Conservation (phyloP, 768 basidiomycete species). For the Termitomyces sp. region DNA sequence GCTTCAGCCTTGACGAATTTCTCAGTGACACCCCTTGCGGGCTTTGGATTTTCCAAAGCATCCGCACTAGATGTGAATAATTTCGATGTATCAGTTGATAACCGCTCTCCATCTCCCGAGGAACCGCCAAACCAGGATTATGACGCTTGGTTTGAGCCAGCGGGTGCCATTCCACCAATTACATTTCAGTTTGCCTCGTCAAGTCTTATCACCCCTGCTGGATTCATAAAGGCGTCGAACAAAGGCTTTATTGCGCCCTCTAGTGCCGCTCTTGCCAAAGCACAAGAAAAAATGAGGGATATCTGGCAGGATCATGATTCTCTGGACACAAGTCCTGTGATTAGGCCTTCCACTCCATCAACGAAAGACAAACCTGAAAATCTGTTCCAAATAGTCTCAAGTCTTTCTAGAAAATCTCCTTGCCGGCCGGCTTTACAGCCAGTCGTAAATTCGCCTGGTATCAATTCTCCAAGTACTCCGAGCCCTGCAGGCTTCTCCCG, state of each 20-base stretch:
- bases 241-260: slow-evolving; percentile 46
- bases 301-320: slow-evolving; percentile 40
- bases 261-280: slow-evolving; percentile 45
- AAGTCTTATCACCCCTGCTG: slow-evolving; percentile 9
- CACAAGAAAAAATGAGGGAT: slow-evolving; percentile 41
- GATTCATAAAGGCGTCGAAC: slow-evolving; percentile 27
- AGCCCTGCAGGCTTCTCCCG: slow-evolving; percentile 26
- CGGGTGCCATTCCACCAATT: slow-evolving; percentile 17
- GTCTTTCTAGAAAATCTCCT: slow-evolving; percentile 16
- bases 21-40: background rate
- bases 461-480: slow-evolving; percentile 34
- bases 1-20: slow-evolving; percentile 10
- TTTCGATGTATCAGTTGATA: slow-evolving; percentile 9
- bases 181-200: slow-evolving; percentile 33
- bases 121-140: slow-evolving; percentile 33
- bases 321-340: background rate
- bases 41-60: slow-evolving; percentile 23
- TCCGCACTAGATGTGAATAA: slow-evolving; percentile 12
- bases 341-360: slow-evolving; percentile 8
- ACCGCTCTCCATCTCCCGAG: slow-evolving; percentile 35
- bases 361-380: slow-evolving; percentile 17
- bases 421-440: slow-evolving; percentile 29
- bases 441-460: slow-evolving; percentile 27
- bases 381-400: slow-evolving; percentile 20
- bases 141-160: slow-evolving; percentile 45